These are phyloP conservation scores for Fusarium sp. DNA, from an alignment of 2,329 filamentous ascomycete species.

Conservation along the genomic window DNA sequence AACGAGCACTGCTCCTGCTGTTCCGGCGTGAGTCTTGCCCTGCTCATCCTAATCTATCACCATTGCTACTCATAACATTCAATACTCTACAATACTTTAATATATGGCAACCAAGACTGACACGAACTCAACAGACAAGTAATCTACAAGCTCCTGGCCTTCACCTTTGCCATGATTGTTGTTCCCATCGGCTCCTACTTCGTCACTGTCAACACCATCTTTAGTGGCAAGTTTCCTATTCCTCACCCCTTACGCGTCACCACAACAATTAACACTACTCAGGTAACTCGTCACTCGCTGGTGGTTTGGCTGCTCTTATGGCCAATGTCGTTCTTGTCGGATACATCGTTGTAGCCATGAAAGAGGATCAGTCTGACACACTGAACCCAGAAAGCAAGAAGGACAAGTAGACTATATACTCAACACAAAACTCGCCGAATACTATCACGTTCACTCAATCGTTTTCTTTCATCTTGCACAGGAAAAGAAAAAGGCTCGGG, in stretches of 20 bases:
- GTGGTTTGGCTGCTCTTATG: conserved; percentile 85
- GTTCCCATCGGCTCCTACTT: conserved; percentile 92
- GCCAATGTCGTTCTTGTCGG: conserved; percentile 91
- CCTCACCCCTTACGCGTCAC: conserved; percentile 1
- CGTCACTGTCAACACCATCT: conserved; percentile 79
- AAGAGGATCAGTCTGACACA: conserved; percentile 74
- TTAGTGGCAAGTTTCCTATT: conserved; percentile 70
- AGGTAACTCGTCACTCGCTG: conserved; percentile 92
- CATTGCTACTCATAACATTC: conserved; percentile 13
- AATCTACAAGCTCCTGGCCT: conserved; percentile 89
- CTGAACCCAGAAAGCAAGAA: conserved; percentile 63
- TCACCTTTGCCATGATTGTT: conserved; percentile 91
- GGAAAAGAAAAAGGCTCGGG: not conserved
- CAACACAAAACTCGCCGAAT: not conserved
- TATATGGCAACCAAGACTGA: conserved; percentile 9
- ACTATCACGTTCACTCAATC: not conserved
- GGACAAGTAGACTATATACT: conserved; percentile 56
- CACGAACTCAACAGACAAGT: conserved; percentile 70
- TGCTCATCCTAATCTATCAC: conserved; percentile 16
- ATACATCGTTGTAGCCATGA: conserved; percentile 94
- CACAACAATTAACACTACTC: conserved; percentile 23
- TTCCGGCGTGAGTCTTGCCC: conserved; percentile 75
- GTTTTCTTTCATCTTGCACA: not conserved
- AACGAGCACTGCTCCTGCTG: conserved; percentile 83
- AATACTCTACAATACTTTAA: not conserved